A percentile compares a stretch with the other conserved stretches of the same genome.
Evolutionary conservation across 176 grass and related monocot species (phyloP).

Genomic region (Avena sativa): DNA sequence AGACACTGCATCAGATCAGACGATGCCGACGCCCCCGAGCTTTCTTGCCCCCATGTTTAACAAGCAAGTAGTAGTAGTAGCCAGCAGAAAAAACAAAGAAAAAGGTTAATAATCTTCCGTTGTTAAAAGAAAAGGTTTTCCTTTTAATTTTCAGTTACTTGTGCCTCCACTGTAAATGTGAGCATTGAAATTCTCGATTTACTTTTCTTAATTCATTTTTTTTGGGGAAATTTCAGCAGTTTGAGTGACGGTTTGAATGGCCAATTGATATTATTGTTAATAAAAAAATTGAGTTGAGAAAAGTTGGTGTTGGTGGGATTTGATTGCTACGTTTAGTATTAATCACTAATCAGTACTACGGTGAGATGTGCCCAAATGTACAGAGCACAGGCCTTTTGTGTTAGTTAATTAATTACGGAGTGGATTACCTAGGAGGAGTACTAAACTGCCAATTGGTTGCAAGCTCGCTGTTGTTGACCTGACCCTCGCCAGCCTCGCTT

Average conservation of each 20-base stretch:
- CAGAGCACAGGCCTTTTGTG: slow-evolving; percentile 8
- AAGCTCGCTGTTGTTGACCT: background rate
- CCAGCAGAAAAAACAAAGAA: background rate
- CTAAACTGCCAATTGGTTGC: slow-evolving; percentile 21
- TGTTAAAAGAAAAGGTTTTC: background rate
- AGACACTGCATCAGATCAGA: slow-evolving; percentile 41
- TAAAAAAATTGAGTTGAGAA: no score
- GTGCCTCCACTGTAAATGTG: background rate
- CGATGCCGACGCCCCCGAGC: slow-evolving; percentile 30
- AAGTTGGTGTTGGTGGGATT: slow-evolving; percentile 37
- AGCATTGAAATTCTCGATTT: background rate
- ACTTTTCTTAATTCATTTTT: no score
- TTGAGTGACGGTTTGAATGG: background rate
- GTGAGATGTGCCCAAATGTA: slow-evolving; percentile 37
- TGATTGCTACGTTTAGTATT: slow-evolving; percentile 34
- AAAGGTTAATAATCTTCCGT: background rate
- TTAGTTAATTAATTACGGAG: background rate
- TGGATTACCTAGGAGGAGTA: slow-evolving; percentile 23
- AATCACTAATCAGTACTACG: background rate
- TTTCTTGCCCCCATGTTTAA: slow-evolving; percentile 44
- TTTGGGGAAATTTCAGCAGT: background rate
- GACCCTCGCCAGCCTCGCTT: background rate
- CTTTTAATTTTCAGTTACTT: slow-evolving; percentile 2
- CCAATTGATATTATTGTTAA: background rate
- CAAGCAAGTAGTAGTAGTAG: background rate